phyloP scores from a whole-genome alignment of 2,329 filamentous ascomycete genomes.

The Sporothrix curviconia region DNA sequence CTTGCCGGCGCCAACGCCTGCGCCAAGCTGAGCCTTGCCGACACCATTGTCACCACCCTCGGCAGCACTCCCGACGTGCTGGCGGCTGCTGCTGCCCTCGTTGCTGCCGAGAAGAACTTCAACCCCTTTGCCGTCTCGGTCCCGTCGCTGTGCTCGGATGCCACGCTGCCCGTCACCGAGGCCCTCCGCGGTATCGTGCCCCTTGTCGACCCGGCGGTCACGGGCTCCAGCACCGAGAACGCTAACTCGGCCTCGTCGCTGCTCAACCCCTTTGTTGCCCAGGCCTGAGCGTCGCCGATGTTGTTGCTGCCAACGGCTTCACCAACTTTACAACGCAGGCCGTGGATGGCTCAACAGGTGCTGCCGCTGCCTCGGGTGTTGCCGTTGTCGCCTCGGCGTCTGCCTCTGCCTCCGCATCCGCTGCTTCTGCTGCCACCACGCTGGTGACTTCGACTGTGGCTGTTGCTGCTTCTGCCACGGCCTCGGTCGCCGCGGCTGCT shows the following conservation, averaged over 20 bases:
- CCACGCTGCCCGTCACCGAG: slow-evolving; percentile 53
- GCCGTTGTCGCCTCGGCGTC: slow-evolving; percentile 21
- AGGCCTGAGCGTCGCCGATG: slow-evolving; percentile 59
- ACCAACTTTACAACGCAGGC: slow-evolving; percentile 47
- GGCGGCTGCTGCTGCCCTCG: slow-evolving; percentile 41
- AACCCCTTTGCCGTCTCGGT: slow-evolving; percentile 50
- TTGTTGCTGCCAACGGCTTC: slow-evolving; percentile 57
- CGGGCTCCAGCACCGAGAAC: slow-evolving; percentile 50
- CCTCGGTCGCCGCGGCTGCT: background rate
- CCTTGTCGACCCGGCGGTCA: slow-evolving; percentile 58
- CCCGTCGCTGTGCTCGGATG: slow-evolving; percentile 57
- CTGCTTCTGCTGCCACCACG: background rate
- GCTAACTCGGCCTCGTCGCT: slow-evolving; percentile 50
- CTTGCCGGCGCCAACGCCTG: slow-evolving; percentile 61
- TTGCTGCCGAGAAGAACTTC: slow-evolving; percentile 21
- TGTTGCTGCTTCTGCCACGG: background rate
- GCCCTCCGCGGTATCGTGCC: slow-evolving; percentile 61
- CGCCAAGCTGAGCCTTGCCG: slow-evolving; percentile 55
- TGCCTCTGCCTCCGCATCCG: slow-evolving; percentile 1
- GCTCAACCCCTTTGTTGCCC: slow-evolving; percentile 48
- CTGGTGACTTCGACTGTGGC: background rate
- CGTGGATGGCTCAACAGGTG: slow-evolving; percentile 28
- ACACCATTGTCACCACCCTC: slow-evolving; percentile 55
- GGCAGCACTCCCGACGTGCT: slow-evolving; percentile 53
- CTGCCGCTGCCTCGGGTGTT: slow-evolving; percentile 27